These are phyloP conservation scores for Neurospora sp. DNA, from an alignment of 495 filamentous ascomycete species.

Conservation along the genomic window DNA sequence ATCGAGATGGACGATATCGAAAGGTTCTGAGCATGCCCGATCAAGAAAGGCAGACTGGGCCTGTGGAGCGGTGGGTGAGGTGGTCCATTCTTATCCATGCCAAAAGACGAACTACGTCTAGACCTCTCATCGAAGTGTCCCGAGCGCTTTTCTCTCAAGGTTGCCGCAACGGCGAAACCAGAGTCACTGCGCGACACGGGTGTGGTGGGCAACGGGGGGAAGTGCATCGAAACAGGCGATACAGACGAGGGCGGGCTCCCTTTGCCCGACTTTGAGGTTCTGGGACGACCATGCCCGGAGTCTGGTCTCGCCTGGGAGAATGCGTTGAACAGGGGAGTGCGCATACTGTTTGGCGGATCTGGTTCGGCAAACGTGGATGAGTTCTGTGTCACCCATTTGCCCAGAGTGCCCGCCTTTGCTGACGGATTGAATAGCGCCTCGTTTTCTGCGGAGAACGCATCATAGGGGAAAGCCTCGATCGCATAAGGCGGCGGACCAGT, in stretches of 20 bases:
- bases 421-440: conserved; percentile 62
- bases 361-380: conserved; percentile 74
- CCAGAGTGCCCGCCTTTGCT: conserved; percentile 58
- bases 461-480: conserved; percentile 81
- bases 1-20: conserved; percentile 77
- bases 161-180: conserved; percentile 74
- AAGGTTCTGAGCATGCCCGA: conserved; percentile 64
- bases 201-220: conserved; percentile 63
- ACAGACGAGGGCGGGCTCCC: conserved; percentile 74
- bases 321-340: conserved; percentile 68
- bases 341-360: conserved; percentile 39
- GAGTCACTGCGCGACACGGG: conserved; percentile 83
- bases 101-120: conserved; percentile 84
- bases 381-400: conserved; percentile 78
- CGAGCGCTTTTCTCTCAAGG: conserved; percentile 85
- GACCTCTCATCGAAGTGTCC: conserved; percentile 83
- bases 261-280: conserved; percentile 68
- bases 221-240: conserved; percentile 73
- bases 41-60: conserved; percentile 76
- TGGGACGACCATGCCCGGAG: conserved; percentile 60
- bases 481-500: conserved; percentile 88
- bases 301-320: conserved; percentile 71
- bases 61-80: conserved; percentile 56
- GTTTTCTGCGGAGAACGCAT: conserved; percentile 82
- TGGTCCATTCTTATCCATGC: conserved; percentile 57